Evolutionary conservation across 1,284 basidiomycete genomes (phyloP), one percentile per base, ranked within the genome.

Genomic region (Phellopilus nigrolimitatus): DNA sequence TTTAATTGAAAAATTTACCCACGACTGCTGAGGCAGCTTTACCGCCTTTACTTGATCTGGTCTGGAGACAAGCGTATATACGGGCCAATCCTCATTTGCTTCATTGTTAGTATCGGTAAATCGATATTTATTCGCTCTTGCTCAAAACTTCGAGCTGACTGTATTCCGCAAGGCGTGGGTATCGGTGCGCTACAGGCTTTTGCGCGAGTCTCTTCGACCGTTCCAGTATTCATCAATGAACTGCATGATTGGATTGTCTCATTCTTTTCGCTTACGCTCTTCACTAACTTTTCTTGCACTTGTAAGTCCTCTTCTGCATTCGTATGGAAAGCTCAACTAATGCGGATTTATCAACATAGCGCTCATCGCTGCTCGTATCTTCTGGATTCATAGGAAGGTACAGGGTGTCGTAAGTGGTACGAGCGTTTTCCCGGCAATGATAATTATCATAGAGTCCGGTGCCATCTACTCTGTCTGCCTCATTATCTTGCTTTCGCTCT

Each of bases 361-460:
- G n/a, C 36, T 52, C 12, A 52, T 52, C n/a, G 49, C 49, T 15
- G 42, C 44, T n/a, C 44, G 43, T 19, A 52, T 47, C 15, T 9
- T 46, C 9, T 46, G 37, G 36, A 17, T 46, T 5, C 43, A 46
- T n/a, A n/a, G n/a, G n/a, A n/a, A n/a, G n/a, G n/a, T n/a, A n/a
- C n/a, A n/a, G n/a, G n/a, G n/a, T n/a, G n/a, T n/a, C n/a, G n/a
- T n/a, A n/a, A n/a, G n/a, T n/a, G n/a, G n/a, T n/a, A n/a, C n/a
- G n/a, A n/a, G 50, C 19, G 28, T 49, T 13, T 38, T 49, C 17
- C 54, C 55, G 4, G 57, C 51, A 21, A 42, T 51, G 10, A 44
- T 55, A 21, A 43, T 58, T 33, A 48, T 58, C 51, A 40, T 58
- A 12, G 57, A 58, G 40, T 56, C 55, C 21, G 57, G 57, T 6